A percentile compares a stretch with the other conserved stretches of the same genome.
These are phyloP conservation scores for Tricholoma hemisulphureum DNA, from an alignment of 768 basidiomycete species.

Conservation along the genomic window DNA sequence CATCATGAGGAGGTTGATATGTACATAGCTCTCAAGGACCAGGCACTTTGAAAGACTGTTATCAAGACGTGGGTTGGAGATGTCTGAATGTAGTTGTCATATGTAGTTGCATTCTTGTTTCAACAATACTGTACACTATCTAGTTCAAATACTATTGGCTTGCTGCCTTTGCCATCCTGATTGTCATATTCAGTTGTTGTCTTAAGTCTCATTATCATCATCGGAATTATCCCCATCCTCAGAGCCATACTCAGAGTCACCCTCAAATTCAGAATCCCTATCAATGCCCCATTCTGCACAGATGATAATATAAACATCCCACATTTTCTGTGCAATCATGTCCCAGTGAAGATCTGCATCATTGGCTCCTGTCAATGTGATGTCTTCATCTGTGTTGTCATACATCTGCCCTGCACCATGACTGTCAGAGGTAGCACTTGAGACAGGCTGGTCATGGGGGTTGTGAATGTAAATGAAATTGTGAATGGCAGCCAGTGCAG, in stretches of 20 bases:
- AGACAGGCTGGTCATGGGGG: conserved; percentile 3
- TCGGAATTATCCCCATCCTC: too few relatives aligned
- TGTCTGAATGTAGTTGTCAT: neutral
- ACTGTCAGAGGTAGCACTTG: neutral
- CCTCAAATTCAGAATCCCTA: neutral
- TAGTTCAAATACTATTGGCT: neutral
- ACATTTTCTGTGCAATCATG: conserved; percentile 16
- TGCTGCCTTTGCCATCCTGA: too few relatives aligned
- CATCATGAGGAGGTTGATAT: neutral
- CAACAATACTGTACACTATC: neutral
- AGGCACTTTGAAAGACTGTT: neutral
- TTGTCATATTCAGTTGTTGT: too few relatives aligned
- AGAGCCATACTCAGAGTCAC: neutral
- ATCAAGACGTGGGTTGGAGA: neutral
- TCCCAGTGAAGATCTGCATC: conserved; percentile 3
- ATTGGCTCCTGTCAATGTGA: neutral
- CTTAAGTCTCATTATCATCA: too few relatives aligned
- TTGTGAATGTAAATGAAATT: conserved; percentile 17
- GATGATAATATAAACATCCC: conserved; percentile 8
- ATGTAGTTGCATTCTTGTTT: neutral
- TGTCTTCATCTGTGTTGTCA: neutral
- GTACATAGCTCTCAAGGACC: too few relatives aligned
- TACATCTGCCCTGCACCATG: neutral
- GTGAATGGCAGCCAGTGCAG: conserved; percentile 19
- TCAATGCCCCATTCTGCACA: neutral